Percentiles rank a stretch among this genome's conserved stretches.
Evolutionary conservation across 352 stramenopile genomes (phyloP).

Genomic region (Phytophthora cryptogea): DNA sequence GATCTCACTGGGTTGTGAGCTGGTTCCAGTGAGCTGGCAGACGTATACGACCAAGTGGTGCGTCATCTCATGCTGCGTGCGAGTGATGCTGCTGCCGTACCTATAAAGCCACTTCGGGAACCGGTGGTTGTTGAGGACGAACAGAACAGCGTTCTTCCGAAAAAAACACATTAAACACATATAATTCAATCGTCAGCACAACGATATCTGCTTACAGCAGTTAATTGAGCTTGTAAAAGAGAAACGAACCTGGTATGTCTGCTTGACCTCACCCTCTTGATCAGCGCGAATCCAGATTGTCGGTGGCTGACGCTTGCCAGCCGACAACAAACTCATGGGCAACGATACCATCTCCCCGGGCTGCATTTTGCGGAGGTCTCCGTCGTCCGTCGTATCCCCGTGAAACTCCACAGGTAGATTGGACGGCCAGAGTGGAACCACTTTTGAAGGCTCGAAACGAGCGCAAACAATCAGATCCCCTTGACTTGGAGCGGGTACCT

Average conservation of each 20-base stretch:
- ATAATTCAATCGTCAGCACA: no score
- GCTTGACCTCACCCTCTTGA: constrained; percentile 41
- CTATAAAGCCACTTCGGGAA: constrained; percentile 60
- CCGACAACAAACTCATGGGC: constrained; percentile 13
- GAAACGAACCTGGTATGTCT: constrained; percentile 34
- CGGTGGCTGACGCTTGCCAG: constrained; percentile 7
- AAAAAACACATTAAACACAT: not conserved
- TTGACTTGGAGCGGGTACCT: constrained; percentile 4
- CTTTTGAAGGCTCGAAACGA: constrained; percentile 43
- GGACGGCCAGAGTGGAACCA: constrained; percentile 18
- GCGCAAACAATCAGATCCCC: constrained; percentile 42
- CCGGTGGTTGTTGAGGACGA: constrained; percentile 55
- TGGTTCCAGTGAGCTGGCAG: constrained; percentile 20
- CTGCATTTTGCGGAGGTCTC: constrained; percentile 21
- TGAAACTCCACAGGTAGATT: not conserved
- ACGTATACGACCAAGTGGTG: constrained; percentile 53
- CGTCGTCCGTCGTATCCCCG: not conserved
- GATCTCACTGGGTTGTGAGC: constrained; percentile 6
- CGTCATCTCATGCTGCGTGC: constrained; percentile 50
- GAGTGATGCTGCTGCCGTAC: constrained; percentile 53
- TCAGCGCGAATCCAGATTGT: constrained; percentile 44
- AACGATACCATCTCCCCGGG: constrained; percentile 25
- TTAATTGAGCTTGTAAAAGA: not conserved
- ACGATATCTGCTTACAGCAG: no score
- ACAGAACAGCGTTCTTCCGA: constrained; percentile 45